Percentiles rank a stretch among this genome's conserved stretches.
phyloP scores from a whole-genome alignment of 2,329 filamentous ascomycete genomes.

The Thielaviopsis punctulata region DNA sequence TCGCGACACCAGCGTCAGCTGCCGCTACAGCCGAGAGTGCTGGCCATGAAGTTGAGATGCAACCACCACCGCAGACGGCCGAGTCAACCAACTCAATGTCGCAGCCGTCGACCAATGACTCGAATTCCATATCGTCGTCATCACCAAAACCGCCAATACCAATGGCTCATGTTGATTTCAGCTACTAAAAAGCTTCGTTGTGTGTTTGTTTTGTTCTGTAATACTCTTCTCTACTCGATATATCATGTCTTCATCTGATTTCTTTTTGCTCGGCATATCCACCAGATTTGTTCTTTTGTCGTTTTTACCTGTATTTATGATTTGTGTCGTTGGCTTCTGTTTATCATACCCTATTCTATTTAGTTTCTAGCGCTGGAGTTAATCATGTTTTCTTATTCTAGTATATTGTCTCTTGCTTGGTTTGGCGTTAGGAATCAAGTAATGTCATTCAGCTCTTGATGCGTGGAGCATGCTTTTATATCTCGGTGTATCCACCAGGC shows the following conservation, averaged over 20 bases:
- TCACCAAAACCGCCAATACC: slow-evolving; percentile 31
- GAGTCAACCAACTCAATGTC: slow-evolving; percentile 4
- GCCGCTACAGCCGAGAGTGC: background rate
- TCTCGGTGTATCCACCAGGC: background rate
- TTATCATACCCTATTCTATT: slow-evolving; percentile 6
- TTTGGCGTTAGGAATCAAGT: background rate
- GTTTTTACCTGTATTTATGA: background rate
- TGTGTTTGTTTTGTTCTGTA: background rate
- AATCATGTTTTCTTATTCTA: background rate
- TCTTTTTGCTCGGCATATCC: no score
- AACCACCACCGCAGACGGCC: slow-evolving; percentile 16
- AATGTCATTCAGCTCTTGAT: background rate
- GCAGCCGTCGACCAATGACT: slow-evolving; percentile 1
- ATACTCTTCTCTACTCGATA: background rate
- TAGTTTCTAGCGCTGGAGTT: slow-evolving; percentile 2
- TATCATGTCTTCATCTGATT: background rate
- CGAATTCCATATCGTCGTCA: slow-evolving; percentile 17
- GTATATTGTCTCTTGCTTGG: background rate
- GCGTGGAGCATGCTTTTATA: background rate
- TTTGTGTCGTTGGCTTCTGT: background rate
- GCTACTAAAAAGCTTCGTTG: slow-evolving; percentile 30
- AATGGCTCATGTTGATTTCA: slow-evolving; percentile 45
- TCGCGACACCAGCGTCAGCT: background rate
- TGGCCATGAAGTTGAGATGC: slow-evolving; percentile 14
- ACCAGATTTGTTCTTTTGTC: background rate